Percentiles rank a stretch among this genome's conserved stretches.
Conservation (phyloP, 2,329 filamentous ascomycete genomes). For the Xylariaceae sp. region DNA sequence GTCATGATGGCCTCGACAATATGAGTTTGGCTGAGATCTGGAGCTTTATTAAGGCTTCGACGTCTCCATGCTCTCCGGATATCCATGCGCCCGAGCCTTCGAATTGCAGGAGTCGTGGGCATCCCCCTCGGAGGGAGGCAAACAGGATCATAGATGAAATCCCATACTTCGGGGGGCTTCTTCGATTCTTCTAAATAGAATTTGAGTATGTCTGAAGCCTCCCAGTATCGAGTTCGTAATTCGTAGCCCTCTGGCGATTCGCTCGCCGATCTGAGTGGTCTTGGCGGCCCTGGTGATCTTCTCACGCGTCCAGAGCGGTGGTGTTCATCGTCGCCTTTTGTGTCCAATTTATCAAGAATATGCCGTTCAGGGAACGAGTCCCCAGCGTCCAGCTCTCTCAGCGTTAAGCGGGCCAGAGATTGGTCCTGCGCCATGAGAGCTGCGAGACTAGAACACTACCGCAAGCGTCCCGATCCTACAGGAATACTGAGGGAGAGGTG, state of each 20-base stretch:
- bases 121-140: conserved; percentile 17
- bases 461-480: too few species aligned
- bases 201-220: conserved; percentile 18
- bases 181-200: conserved; percentile 17
- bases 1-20: conserved; percentile 20
- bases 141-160: conserved; percentile 20
- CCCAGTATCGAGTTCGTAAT: conserved; percentile 21
- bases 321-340: conserved; percentile 3
- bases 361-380: conserved; percentile 20
- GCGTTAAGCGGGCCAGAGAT: conserved; percentile 16
- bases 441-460: too few species aligned
- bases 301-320: not conserved
- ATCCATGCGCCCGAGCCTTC: conserved; percentile 12
- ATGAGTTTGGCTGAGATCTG: conserved; percentile 10
- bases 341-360: conserved; percentile 1
- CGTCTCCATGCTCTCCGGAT: conserved; percentile 22
- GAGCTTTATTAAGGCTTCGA: conserved; percentile 12
- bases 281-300: not conserved
- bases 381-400: conserved; percentile 7
- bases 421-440: conserved; percentile 14
- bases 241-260: conserved; percentile 20
- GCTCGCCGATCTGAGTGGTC: conserved; percentile 12
- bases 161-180: conserved; percentile 19
- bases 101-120: conserved; percentile 14
- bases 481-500: too few species aligned